Base-by-base conservation (phyloP, 2,329 filamentous ascomycete genomes). In the Polytolypa hystricis region DNA sequence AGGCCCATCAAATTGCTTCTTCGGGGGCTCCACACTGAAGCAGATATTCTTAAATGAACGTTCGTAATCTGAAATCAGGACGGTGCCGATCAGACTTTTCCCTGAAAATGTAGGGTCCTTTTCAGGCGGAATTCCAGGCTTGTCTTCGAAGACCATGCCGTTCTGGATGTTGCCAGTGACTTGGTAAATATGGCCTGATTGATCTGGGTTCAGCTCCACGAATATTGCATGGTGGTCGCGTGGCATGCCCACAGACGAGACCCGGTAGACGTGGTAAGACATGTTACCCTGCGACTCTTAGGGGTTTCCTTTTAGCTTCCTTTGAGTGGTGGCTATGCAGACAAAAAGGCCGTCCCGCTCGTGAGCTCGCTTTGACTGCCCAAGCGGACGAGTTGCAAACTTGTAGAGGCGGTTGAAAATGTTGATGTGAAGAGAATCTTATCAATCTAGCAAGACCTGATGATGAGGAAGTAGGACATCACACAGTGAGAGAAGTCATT, bases 101-200 rank as follows among this genome's bases (percentile, higher is more conserved):
- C 15, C n/a, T 16, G 30, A 12, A 28, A 46, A 54, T 4, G 33
- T 38, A 4, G 26, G 30, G 3, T 47, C 47, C 5, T 48, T 29
- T 34, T 50, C 47, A 1, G 49, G 51, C 1, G 39, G 23, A 12
- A 43, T 34, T 16, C 17, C 25, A 1, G 35, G 19, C 28, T 45
- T 50, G 20, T 46, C 28, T 14, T 54, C 45, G 33, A 49, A 52
- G 7, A 11, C 28, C 50, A 56, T 55, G 6, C 53, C 51, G 30
- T 47, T 43, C 25, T 54, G 51, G 29, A 57, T 53, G 40, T 52
- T 49, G 27, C 53, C 51, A 4, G 45, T 48, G 19, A 55, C 52
- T 28, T 57, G 49, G 35, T 51, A 47, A 5, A 44, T 35, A 10
- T 41, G 42, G 25, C 48, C 50, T 7, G 41, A 40, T 5, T 38